Evolutionary conservation across 2,329 filamentous ascomycete species (phyloP).

Genomic region (Pyrenochaeta sp.): DNA sequence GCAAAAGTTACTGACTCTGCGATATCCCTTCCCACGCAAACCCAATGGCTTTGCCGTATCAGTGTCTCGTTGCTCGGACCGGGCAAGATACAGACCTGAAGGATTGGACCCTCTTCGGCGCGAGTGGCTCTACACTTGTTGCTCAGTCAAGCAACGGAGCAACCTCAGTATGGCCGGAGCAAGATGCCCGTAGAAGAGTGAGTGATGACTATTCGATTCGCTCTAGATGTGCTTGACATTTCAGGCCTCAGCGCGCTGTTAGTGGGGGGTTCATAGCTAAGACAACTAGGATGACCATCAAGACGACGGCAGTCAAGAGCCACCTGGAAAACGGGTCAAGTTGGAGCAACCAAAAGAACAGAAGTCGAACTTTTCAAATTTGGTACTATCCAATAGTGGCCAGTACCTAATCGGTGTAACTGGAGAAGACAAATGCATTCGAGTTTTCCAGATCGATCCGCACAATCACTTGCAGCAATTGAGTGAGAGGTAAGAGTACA

Average conservation of each 20-base stretch:
- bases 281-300: conserved; percentile 23
- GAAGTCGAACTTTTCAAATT: conserved; percentile 71
- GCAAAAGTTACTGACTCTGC: conserved; percentile 18
- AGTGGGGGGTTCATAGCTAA: conserved; percentile 17
- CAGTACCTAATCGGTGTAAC: conserved; percentile 79
- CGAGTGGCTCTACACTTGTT: conserved; percentile 76
- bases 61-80: conserved; percentile 47
- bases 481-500: conserved; percentile 70
- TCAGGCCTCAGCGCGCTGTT: background rate
- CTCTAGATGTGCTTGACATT: background rate
- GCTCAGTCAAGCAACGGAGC: conserved; percentile 48
- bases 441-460: conserved; percentile 76
- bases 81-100: conserved; percentile 15
- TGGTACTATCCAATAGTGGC: conserved; percentile 70
- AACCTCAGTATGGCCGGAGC: conserved; percentile 39
- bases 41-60: conserved; percentile 51
- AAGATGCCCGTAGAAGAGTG: conserved; percentile 29
- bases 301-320: conserved; percentile 41
- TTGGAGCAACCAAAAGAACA: conserved; percentile 41
- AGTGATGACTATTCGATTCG: conserved; percentile 17
- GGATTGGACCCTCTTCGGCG: conserved; percentile 70
- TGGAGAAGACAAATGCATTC: conserved; percentile 89
- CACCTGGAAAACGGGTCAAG: conserved; percentile 54
- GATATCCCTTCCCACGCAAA: conserved; percentile 11
- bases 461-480: conserved; percentile 70